These are phyloP conservation scores for Corniculantispora saksenae DNA, from an alignment of 2,329 filamentous ascomycete species.

Conservation along the genomic window DNA sequence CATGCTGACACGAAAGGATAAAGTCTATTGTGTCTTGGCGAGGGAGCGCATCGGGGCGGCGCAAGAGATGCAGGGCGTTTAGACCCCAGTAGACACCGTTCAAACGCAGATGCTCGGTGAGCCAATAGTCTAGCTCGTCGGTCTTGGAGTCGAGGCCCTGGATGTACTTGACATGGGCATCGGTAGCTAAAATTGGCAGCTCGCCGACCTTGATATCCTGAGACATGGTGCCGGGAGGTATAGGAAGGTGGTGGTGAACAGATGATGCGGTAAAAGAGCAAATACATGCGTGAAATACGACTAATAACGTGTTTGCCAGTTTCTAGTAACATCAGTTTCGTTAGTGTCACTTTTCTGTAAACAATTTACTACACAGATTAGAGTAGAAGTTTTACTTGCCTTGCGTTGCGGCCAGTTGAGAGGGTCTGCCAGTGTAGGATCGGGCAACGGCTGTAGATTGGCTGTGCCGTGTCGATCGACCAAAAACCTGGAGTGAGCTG, in stretches of 20 bases:
- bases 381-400: too few relatives aligned
- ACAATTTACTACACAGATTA: too few relatives aligned
- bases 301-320: too few relatives aligned
- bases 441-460: too few relatives aligned
- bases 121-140: constrained; percentile 96
- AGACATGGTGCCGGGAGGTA: constrained; percentile 30
- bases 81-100: constrained; percentile 98
- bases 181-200: constrained; percentile 49
- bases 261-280: too few relatives aligned
- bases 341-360: too few relatives aligned
- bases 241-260: background rate
- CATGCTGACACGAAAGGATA: constrained; percentile 90
- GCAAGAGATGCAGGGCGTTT: constrained; percentile 81
- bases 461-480: too few relatives aligned
- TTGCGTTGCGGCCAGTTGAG: too few relatives aligned
- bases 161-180: constrained; percentile 84
- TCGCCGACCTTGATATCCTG: constrained; percentile 31
- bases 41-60: constrained; percentile 77
- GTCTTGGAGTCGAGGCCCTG: constrained; percentile 87
- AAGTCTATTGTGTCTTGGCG: constrained; percentile 82
- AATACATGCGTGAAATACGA: too few relatives aligned
- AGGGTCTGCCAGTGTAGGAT: too few relatives aligned
- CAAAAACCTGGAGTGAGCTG: too few relatives aligned
- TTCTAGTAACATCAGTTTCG: too few relatives aligned
- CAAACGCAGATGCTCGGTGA: constrained; percentile 93